These are phyloP conservation scores for Verruconis gallopava DNA, from an alignment of 2,329 filamentous ascomycete genomes.

Conservation along the genomic window DNA sequence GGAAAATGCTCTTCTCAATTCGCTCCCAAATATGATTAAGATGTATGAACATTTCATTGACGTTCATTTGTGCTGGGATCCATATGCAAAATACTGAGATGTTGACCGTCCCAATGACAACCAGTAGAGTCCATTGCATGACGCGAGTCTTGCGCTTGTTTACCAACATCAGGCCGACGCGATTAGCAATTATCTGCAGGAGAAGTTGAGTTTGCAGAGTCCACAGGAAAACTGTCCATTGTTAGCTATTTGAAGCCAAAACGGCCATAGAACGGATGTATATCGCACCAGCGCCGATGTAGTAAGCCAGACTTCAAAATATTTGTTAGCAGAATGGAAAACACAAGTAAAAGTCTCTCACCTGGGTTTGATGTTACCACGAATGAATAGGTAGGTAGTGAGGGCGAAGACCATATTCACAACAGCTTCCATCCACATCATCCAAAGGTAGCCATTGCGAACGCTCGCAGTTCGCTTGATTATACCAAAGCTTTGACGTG, in stretches of 20 bases:
- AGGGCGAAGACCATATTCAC: neutral
- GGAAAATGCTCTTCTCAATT: constrained; percentile 38
- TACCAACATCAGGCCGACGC: constrained; percentile 37
- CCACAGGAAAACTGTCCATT: constrained; percentile 20
- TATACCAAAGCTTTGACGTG: too few species aligned
- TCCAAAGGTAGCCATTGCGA: too few species aligned
- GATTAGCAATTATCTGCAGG: constrained; percentile 44
- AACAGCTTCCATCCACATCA: neutral
- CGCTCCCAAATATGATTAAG: constrained; percentile 42
- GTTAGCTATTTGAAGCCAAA: too few species aligned
- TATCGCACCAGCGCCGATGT: neutral
- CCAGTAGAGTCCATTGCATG: constrained; percentile 36
- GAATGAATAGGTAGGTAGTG: neutral
- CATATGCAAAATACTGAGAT: constrained; percentile 42
- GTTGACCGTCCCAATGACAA: constrained; percentile 37
- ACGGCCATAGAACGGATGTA: too few species aligned
- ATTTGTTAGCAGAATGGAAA: neutral
- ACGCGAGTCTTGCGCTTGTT: constrained; percentile 23
- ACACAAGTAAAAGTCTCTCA: too few species aligned
- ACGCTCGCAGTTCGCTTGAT: too few species aligned
- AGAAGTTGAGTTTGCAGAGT: constrained; percentile 37
- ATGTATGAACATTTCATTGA: constrained; percentile 27
- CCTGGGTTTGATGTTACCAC: too few species aligned
- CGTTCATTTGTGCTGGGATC: constrained; percentile 38
- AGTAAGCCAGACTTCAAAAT: neutral